A percentile compares a stretch with the other conserved stretches of the same genome.
These are phyloP conservation scores for Talaromyces verruculosus DNA, from an alignment of 2,329 filamentous ascomycete species.

Conservation along the genomic window DNA sequence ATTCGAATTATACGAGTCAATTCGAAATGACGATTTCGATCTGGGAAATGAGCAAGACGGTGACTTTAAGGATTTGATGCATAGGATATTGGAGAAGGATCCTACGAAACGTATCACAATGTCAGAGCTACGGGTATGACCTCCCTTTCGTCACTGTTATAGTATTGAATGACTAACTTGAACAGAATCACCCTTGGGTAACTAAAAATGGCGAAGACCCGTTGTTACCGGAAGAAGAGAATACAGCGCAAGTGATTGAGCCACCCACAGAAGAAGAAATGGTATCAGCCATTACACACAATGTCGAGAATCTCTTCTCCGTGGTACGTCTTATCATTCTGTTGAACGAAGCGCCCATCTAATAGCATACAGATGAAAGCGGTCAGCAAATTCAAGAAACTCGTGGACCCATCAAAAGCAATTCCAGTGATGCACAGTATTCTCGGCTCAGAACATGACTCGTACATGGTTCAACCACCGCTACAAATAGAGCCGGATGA, in stretches of 20 bases:
- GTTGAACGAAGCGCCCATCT: not conserved
- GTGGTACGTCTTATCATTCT: slow-evolving; percentile 57
- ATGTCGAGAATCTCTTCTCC: slow-evolving; percentile 80
- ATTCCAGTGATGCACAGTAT: slow-evolving; percentile 55
- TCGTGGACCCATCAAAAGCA: slow-evolving; percentile 61
- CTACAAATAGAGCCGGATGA: slow-evolving; percentile 50
- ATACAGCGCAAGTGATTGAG: slow-evolving; percentile 76
- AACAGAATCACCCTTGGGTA: slow-evolving; percentile 87
- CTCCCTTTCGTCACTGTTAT: too few species aligned
- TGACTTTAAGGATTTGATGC: slow-evolving; percentile 72
- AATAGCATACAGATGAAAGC: slow-evolving; percentile 71
- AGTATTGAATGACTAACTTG: slow-evolving; percentile 16
- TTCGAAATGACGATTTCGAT: slow-evolving; percentile 67
- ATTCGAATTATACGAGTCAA: slow-evolving; percentile 85
- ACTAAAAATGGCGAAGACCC: slow-evolving; percentile 76
- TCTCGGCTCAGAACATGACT: slow-evolving; percentile 54
- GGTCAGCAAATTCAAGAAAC: slow-evolving; percentile 79
- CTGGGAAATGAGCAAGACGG: slow-evolving; percentile 65
- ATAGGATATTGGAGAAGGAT: slow-evolving; percentile 76
- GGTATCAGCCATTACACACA: slow-evolving; percentile 83
- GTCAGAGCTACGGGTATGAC: slow-evolving; percentile 65
- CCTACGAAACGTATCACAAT: slow-evolving; percentile 80
- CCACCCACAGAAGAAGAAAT: slow-evolving; percentile 87
- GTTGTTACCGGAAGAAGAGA: slow-evolving; percentile 78
- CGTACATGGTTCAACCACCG: slow-evolving; percentile 60